These are phyloP conservation scores for Rhodotorula babjevae DNA, from an alignment of 768 basidiomycete species.

Conservation along the genomic window DNA sequence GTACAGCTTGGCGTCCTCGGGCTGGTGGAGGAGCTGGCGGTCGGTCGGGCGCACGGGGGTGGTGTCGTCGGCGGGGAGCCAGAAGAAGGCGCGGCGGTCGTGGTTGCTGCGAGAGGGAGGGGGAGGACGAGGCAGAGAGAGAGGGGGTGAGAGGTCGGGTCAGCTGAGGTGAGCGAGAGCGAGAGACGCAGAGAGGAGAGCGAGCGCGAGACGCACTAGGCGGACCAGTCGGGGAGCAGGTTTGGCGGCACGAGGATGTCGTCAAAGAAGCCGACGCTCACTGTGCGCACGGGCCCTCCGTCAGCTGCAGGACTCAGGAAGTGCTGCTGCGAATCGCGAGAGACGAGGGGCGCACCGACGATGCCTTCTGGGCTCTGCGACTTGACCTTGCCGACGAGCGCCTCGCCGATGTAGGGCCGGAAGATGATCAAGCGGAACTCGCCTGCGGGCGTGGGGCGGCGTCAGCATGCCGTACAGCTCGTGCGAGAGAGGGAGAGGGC, in stretches of 20 bases:
- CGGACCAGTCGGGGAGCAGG: constrained; percentile 68
- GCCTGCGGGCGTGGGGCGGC: constrained; percentile 52
- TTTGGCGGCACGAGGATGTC: constrained; percentile 78
- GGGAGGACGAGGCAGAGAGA: neutral
- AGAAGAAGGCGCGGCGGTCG: constrained; percentile 46
- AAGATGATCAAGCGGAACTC: constrained; percentile 86
- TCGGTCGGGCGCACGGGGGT: constrained; percentile 1
- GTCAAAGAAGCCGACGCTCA: constrained; percentile 75
- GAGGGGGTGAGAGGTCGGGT: neutral
- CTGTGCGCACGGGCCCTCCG: constrained; percentile 1
- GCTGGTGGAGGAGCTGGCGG: constrained; percentile 24
- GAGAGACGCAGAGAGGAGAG: neutral
- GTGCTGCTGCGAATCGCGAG: too few species aligned
- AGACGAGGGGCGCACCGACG: constrained; percentile 57
- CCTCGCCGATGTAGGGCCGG: constrained; percentile 82
- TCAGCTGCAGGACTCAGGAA: too few species aligned
- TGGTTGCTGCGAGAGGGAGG: constrained; percentile 44
- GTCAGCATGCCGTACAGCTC: neutral
- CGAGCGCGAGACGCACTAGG: constrained; percentile 44
- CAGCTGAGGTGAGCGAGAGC: too few species aligned
- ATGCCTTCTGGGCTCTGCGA: constrained; percentile 80
- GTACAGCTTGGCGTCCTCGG: constrained; percentile 37
- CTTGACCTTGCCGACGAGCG: constrained; percentile 81
- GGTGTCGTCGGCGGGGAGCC: constrained; percentile 40
- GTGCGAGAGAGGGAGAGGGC: neutral